Base-by-base conservation (phyloP, 495 filamentous ascomycete species). In the Letharia columbiana region DNA sequence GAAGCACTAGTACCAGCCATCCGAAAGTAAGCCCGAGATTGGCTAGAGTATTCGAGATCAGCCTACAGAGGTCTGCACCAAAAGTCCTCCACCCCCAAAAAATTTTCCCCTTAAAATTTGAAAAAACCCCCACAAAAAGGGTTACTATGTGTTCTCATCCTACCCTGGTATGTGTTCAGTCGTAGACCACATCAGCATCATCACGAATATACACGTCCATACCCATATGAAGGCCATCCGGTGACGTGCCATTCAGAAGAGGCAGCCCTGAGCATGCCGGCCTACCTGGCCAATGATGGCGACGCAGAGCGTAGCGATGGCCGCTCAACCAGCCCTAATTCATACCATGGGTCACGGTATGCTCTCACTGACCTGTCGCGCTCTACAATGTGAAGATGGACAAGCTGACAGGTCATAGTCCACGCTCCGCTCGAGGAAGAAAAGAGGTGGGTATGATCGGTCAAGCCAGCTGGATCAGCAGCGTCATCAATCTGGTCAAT, bases 401-500 rank as follows among this genome's bases (percentile, higher is more conserved):
- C 58, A 33, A 52, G 60, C 63, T 66, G 65, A 66, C 23, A 65
- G 35, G 44, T 52, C 35, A 40, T 58, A 85, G 84, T 69, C 77
- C 74, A 69, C 77, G 73, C 63, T 72, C 66, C 52, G 68, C 71
- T n/a, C 75, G 78, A 71, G 78, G 80, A 4, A 85, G 81, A 70
- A 83, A 82, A 75, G 78, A 79, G 69, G 71, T 77, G 17, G 80
- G 78, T 13, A 64, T 74, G 31, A 72, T 75, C 9, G 92, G 94
- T 18, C 83, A 91, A 70, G 94, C 95, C 61, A 88, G 89, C 62
- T 97, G 92, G 90, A 71, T 87, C 54, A 95, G 90, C 77, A 95
- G 91, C 72, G 89, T 95, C 69, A 89, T 97, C 79, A 98, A 98
- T 74, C 77, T 98, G 23, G 80, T 98, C 66, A 98, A 98, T 77